phyloP scores from a whole-genome alignment of 768 basidiomycete species.

The Russula griseocarnosa region DNA sequence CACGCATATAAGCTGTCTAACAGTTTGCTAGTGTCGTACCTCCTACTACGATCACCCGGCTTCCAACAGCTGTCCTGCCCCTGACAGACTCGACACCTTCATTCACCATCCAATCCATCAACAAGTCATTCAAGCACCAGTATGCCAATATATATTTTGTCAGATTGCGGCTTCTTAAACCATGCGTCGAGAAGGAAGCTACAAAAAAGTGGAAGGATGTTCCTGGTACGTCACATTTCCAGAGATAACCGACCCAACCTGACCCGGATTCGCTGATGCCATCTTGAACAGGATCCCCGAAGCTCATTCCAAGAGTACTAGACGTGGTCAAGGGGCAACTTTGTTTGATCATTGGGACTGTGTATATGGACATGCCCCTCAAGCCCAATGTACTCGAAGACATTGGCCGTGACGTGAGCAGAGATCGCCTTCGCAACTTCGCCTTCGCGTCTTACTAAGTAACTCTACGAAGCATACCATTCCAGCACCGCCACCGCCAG shows the following conservation, averaged over 20 bases:
- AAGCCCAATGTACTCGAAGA: conserved; percentile 99
- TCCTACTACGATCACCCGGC: conserved; percentile 13
- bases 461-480: conserved; percentile 60
- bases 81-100: conserved; percentile 30
- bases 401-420: conserved; percentile 82
- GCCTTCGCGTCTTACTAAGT: conserved; percentile 7
- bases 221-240: conserved; percentile 35
- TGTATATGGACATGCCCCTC: conserved; percentile 98
- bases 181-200: conserved; percentile 48
- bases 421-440: background rate
- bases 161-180: conserved; percentile 48
- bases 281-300: conserved; percentile 52
- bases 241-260: background rate
- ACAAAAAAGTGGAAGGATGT: conserved; percentile 47
- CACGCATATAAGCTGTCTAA: background rate
- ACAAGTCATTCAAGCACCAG: conserved; percentile 59
- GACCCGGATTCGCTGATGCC: background rate
- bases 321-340: conserved; percentile 82
- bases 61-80: conserved; percentile 19
- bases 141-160: conserved; percentile 73
- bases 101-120: conserved; percentile 43
- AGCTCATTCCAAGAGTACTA: conserved; percentile 73
- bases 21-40: conserved; percentile 14
- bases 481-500: conserved; percentile 70
- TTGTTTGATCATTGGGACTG: conserved; percentile 90